Percentiles rank a stretch among this genome's conserved stretches.
Conservation (phyloP, 176 grass and related monocot genomes). For the Avena eriantha region DNA sequence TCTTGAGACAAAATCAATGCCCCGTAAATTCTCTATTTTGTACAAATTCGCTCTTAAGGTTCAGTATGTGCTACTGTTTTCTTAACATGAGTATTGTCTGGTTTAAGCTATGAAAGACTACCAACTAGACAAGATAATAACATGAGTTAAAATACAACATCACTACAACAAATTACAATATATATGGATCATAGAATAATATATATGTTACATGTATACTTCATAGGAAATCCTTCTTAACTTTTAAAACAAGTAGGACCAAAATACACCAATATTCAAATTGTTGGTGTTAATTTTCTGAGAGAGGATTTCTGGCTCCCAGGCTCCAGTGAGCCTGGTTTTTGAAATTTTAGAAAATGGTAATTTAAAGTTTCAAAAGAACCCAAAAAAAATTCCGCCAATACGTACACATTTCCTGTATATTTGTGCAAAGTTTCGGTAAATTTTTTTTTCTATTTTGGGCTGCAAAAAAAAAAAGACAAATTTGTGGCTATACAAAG, state of each 20-base stretch:
- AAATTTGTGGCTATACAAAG: no score
- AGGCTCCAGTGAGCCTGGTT: no score
- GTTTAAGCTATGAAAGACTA: neutral
- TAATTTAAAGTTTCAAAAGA: no score
- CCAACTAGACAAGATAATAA: neutral
- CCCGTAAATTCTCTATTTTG: neutral
- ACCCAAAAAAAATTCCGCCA: no score
- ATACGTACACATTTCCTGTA: no score
- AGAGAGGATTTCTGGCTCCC: no score
- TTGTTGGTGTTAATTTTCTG: neutral
- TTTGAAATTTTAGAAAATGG: no score
- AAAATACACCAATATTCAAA: neutral
- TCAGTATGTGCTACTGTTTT: neutral
- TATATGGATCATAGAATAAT: neutral
- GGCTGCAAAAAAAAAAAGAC: no score
- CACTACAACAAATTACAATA: neutral
- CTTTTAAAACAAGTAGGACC: neutral
- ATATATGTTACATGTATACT: neutral
- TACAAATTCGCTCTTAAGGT: neutral
- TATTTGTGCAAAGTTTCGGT: no score
- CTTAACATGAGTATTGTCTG: neutral
- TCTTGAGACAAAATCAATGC: neutral
- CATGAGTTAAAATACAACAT: neutral
- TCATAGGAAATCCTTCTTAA: neutral
- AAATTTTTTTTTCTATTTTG: no score